A percentile compares a stretch with the other conserved stretches of the same genome.
Conservation (phyloP, 495 filamentous ascomycete species). For the Daldinia caldariorum region DNA sequence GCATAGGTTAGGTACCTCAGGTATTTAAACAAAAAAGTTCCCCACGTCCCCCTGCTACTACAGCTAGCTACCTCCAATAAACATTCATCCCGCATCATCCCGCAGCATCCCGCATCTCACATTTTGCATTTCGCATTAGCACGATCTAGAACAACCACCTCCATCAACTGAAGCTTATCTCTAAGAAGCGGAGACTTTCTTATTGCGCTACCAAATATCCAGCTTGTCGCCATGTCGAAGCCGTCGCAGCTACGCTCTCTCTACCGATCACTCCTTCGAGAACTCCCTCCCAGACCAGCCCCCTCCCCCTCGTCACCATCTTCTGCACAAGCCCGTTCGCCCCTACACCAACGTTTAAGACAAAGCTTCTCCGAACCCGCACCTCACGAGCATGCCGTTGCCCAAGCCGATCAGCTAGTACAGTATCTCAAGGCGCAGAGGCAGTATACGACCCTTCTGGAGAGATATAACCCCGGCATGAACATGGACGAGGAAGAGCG, state of each 20-base stretch:
- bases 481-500: constrained; percentile 84
- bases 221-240: constrained; percentile 44
- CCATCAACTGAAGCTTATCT: background rate
- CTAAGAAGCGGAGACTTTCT: background rate
- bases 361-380: constrained; percentile 56
- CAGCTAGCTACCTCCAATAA: too few species aligned
- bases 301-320: constrained; percentile 53
- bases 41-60: background rate
- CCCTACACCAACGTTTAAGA: constrained; percentile 69
- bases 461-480: constrained; percentile 94
- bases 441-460: constrained; percentile 78
- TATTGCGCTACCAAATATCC: background rate
- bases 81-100: background rate
- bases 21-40: background rate
- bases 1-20: too few species aligned
- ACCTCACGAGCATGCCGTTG: constrained; percentile 51
- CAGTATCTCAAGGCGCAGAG: constrained; percentile 85
- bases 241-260: constrained; percentile 71
- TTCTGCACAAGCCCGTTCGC: constrained; percentile 58
- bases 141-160: too few species aligned
- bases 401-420: constrained; percentile 77
- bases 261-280: constrained; percentile 90
- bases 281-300: constrained; percentile 78
- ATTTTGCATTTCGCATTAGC: too few species aligned
- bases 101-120: too few species aligned